phyloP scores from a whole-genome alignment of 345 rosid genomes.

The Corchorus olitorius region DNA sequence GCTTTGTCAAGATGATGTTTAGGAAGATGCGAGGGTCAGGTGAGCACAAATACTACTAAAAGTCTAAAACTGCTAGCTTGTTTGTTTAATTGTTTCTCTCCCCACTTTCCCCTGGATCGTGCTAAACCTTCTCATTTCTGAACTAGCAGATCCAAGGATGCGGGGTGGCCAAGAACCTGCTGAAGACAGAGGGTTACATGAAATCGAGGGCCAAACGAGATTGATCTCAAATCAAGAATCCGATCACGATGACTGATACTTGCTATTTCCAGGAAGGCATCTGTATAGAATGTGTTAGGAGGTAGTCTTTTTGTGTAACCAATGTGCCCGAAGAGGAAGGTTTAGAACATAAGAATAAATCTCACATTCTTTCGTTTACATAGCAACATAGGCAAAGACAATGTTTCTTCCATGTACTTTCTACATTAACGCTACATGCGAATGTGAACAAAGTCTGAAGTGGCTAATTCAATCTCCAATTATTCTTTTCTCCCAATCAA shows the following conservation, averaged over 20 bases:
- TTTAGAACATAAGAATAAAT: not conserved
- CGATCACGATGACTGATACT: not conserved
- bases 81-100: not conserved
- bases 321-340: not conserved
- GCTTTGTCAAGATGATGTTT: not conserved
- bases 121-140: not conserved
- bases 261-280: not conserved
- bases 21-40: not conserved
- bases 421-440: not conserved
- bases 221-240: not conserved
- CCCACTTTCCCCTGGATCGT: constrained; percentile 6
- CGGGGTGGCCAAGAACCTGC: not conserved
- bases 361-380: not conserved
- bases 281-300: not conserved
- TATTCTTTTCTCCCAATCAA: not conserved
- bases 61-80: not conserved
- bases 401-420: not conserved
- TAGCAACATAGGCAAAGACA: not conserved
- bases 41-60: not conserved
- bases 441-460: not conserved
- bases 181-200: not conserved
- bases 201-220: not conserved
- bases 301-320: not conserved
- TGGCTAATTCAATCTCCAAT: not conserved
- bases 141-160: not conserved